Evolutionary conservation across 2,329 filamentous ascomycete species (phyloP).

Genomic region (Ceratocystis lukuohia): DNA sequence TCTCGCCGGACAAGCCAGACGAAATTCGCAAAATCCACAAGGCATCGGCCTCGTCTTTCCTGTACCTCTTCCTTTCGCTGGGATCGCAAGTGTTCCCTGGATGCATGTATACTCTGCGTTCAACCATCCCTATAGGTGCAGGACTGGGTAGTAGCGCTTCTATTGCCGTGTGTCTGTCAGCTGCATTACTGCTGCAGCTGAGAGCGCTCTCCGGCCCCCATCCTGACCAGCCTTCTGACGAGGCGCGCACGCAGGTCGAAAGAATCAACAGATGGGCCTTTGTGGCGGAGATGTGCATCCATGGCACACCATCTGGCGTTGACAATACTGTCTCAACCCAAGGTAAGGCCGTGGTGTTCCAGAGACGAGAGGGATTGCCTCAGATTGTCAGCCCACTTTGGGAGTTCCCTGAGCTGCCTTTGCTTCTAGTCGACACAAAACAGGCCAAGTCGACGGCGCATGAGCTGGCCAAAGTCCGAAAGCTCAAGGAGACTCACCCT

Average conservation of each 20-base stretch:
- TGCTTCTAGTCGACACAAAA: slow-evolving; percentile 79
- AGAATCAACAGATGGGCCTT: slow-evolving; percentile 97
- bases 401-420: slow-evolving; percentile 81
- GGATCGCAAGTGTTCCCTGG: slow-evolving; percentile 66
- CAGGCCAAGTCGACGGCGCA: slow-evolving; percentile 72
- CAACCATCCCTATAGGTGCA: slow-evolving; percentile 83
- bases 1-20: slow-evolving; percentile 54
- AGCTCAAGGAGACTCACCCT: slow-evolving; percentile 57
- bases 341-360: slow-evolving; percentile 87
- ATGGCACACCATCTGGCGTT: slow-evolving; percentile 90
- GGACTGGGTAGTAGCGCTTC: slow-evolving; percentile 90
- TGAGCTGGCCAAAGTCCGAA: slow-evolving; percentile 76
- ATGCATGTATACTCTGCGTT: slow-evolving; percentile 80
- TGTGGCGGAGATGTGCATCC: slow-evolving; percentile 92
- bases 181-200: slow-evolving; percentile 75
- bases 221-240: slow-evolving; percentile 73
- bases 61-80: slow-evolving; percentile 85
- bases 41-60: slow-evolving; percentile 67
- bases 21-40: slow-evolving; percentile 73
- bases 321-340: slow-evolving; percentile 93
- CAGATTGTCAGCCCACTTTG: slow-evolving; percentile 57
- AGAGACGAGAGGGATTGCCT: slow-evolving; percentile 35
- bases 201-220: slow-evolving; percentile 81
- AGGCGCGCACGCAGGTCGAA: slow-evolving; percentile 82
- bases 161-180: slow-evolving; percentile 75